Conservation (phyloP, 768 basidiomycete genomes). For the Russula foetens region DNA sequence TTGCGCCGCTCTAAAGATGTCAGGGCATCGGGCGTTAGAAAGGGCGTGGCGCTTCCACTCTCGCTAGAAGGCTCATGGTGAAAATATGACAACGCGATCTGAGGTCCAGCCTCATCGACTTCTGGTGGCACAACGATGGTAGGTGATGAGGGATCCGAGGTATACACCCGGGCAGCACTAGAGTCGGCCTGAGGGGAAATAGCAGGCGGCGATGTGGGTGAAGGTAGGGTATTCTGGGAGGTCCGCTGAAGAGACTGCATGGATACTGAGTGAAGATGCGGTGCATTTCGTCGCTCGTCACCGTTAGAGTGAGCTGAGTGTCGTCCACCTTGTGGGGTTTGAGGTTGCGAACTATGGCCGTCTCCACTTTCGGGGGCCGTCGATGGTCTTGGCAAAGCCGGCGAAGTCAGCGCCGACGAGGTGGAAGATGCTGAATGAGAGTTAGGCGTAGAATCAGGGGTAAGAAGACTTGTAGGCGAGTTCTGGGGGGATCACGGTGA, state of each 20-base stretch:
- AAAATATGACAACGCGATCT: constrained; percentile 14
- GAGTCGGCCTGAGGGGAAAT: neutral
- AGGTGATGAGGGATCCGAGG: constrained; percentile 2
- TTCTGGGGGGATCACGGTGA: neutral
- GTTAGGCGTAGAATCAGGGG: neutral
- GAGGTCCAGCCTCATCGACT: constrained; percentile 10
- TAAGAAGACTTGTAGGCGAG: neutral
- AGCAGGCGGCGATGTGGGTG: neutral
- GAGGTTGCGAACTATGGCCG: neutral
- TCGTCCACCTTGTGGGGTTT: neutral
- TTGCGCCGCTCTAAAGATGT: constrained; percentile 26
- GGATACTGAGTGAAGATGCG: neutral
- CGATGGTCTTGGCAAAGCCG: neutral
- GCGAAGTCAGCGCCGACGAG: neutral
- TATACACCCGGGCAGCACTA: neutral
- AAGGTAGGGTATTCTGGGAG: neutral
- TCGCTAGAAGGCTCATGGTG: neutral
- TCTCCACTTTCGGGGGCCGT: neutral
- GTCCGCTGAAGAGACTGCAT: neutral
- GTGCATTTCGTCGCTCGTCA: neutral
- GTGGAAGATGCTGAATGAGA: neutral
- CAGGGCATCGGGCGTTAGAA: constrained; percentile 21
- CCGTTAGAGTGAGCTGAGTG: neutral
- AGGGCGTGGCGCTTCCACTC: neutral
- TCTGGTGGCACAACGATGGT: neutral